Conservation (phyloP, 768 basidiomycete genomes). For the Podaxis rugospora region DNA sequence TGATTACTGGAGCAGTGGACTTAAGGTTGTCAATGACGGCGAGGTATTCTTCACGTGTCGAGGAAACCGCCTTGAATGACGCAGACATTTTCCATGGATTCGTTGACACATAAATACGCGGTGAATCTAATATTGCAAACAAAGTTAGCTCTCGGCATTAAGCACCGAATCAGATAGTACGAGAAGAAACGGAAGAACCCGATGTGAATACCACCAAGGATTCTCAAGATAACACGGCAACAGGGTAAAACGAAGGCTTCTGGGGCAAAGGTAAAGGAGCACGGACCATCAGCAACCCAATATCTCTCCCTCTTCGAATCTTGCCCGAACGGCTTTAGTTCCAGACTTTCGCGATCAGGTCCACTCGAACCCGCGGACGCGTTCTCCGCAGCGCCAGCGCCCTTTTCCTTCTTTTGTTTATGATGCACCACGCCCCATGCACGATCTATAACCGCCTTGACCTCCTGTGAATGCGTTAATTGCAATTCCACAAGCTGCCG, state of each 20-base stretch:
- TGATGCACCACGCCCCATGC: slow-evolving; percentile 84
- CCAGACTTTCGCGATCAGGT: slow-evolving; percentile 61
- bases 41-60: slow-evolving; percentile 73
- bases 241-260: slow-evolving; percentile 75
- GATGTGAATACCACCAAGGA: not conserved
- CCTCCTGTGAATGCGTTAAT: slow-evolving; percentile 60
- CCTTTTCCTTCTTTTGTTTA: slow-evolving; percentile 80
- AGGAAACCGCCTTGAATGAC: slow-evolving; percentile 67
- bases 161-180: slow-evolving; percentile 9
- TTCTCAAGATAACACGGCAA: slow-evolving; percentile 26
- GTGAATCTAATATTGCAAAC: slow-evolving; percentile 58
- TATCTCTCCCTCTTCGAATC: slow-evolving; percentile 74
- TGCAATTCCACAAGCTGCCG: slow-evolving; percentile 86
- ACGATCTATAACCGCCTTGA: slow-evolving; percentile 73
- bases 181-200: slow-evolving; percentile 8
- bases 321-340: slow-evolving; percentile 71
- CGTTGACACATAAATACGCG: slow-evolving; percentile 76
- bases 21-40: slow-evolving; percentile 60
- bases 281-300: slow-evolving; percentile 89
- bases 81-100: slow-evolving; percentile 90
- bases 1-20: slow-evolving; percentile 38
- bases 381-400: slow-evolving; percentile 49
- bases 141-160: slow-evolving; percentile 24
- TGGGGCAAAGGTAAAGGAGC: slow-evolving; percentile 32
- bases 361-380: slow-evolving; percentile 38